A percentile compares a stretch with the other conserved stretches of the same genome.
Evolutionary conservation across 2,329 filamentous ascomycete genomes (phyloP).

Genomic region (Trichophyton rubrum): DNA sequence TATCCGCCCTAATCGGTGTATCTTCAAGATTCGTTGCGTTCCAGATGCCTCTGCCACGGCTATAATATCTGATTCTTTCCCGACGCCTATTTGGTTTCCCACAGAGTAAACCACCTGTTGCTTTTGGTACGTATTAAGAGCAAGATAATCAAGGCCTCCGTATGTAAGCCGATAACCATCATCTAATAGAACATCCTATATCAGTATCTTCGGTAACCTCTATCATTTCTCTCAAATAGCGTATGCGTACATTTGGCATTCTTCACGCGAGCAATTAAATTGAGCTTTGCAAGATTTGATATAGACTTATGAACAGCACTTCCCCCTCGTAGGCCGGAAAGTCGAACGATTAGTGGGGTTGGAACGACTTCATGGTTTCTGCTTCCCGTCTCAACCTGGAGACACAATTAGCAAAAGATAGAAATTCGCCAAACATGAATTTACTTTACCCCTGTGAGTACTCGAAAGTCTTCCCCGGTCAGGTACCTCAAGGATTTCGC

Average conservation of each 20-base stretch:
- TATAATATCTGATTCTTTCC: slow-evolving; percentile 95
- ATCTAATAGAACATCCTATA: slow-evolving; percentile 34
- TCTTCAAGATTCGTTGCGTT: slow-evolving; percentile 75
- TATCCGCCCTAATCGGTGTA: slow-evolving; percentile 87
- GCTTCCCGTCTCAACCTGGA: slow-evolving; percentile 78
- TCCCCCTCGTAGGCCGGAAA: slow-evolving; percentile 65
- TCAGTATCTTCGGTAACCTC: slow-evolving; percentile 1
- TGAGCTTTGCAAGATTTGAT: slow-evolving; percentile 79
- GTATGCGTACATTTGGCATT: slow-evolving; percentile 62
- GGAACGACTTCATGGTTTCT: slow-evolving; percentile 97
- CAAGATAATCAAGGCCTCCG: slow-evolving; percentile 94
- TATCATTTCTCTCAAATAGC: background rate
- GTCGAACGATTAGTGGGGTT: slow-evolving; percentile 71
- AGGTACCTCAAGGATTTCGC: slow-evolving; percentile 88
- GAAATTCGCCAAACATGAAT: background rate
- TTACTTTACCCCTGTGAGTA: slow-evolving; percentile 67
- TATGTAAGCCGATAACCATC: slow-evolving; percentile 96
- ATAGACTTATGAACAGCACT: slow-evolving; percentile 77
- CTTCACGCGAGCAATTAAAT: slow-evolving; percentile 82
- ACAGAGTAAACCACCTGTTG: slow-evolving; percentile 76
- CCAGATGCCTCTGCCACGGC: slow-evolving; percentile 74
- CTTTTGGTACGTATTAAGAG: slow-evolving; percentile 76
- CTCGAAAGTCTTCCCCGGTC: slow-evolving; percentile 84
- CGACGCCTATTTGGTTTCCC: slow-evolving; percentile 86
- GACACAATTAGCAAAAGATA: background rate